Evolutionary conservation across 768 basidiomycete species (phyloP), one percentile per base, ranked within the genome.

Genomic region (Lactarius deliciosus): DNA sequence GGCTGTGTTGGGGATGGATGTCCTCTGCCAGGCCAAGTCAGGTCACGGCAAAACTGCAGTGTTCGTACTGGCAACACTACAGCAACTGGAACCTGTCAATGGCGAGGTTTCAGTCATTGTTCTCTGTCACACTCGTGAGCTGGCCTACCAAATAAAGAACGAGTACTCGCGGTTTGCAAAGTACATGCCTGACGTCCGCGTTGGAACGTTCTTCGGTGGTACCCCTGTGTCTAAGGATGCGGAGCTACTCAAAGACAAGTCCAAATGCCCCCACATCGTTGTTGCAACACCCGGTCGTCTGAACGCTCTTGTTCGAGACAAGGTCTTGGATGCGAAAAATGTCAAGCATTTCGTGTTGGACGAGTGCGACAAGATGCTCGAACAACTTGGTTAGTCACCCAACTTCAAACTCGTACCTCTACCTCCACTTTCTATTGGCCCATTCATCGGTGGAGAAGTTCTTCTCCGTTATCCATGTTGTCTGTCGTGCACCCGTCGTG

Each of bases 331-430:
- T 76, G 92, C 92, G 70, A 92, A 92, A 80, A 89, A 92, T 75
- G 94, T 98, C 79, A 98, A 98, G 81, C 96, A 98, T 83, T 99
- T 99, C 80, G 95, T 97, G 64, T 83, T 99, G 78, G 97, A 99
- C 86, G 97, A 99, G 83, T 99, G 97, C 86, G 97, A 99, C 86
- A 99, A 99, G 87, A 98, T 99, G 94, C 91, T 99, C 77, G 97
- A 99, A 86, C 92, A 95, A 87, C 95, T 99, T 82, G 97, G 97
- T 99, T 93, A 98, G 97, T 99, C 86, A 79, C 88, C 83, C 88
- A 82, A 82, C 86, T 89, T 89, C 83, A 85, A 85, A 85, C 81
- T 80, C 80, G 75, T 79, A 76, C 78, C 75, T 77, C 78, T 78
- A 68, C 71, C 61, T 68, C 72, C 68, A 67, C 67, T 73, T 71